Evolutionary conservation across 345 rosid species (phyloP).

Genomic region (Diplotaxis tenuifolia): DNA sequence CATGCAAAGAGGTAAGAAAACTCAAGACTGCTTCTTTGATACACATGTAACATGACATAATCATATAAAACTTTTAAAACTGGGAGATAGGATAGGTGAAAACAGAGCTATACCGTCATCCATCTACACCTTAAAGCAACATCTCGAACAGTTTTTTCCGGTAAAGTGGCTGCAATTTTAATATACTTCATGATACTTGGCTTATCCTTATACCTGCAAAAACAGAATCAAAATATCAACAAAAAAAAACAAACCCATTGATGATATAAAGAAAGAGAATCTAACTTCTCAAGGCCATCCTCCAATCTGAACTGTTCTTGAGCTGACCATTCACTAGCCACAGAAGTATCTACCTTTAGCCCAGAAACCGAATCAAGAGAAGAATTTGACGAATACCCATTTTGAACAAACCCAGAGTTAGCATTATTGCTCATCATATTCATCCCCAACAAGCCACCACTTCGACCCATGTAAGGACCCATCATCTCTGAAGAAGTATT

Average conservation of each 20-base stretch:
- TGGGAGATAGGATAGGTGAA: neutral
- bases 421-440: conserved; percentile 36
- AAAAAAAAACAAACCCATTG: neutral
- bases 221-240: neutral
- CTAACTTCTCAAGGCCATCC: conserved; percentile 70
- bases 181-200: conserved; percentile 82
- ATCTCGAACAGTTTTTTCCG: conserved; percentile 86
- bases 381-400: conserved; percentile 48
- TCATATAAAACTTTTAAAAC: neutral
- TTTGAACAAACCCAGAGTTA: conserved; percentile 38
- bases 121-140: conserved; percentile 97
- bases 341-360: conserved; percentile 50
- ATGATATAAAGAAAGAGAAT: neutral
- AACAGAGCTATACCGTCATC: conserved; percentile 65
- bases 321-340: conserved; percentile 78
- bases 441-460: conserved; percentile 3
- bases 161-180: conserved; percentile 78
- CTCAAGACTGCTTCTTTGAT: neutral
- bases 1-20: neutral
- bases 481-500: conserved; percentile 47
- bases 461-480: conserved; percentile 43
- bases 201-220: conserved; percentile 60
- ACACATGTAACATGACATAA: neutral
- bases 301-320: conserved; percentile 74
- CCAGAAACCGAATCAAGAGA: conserved; percentile 57